Percentiles rank a stretch among this genome's conserved stretches.
phyloP scores from a whole-genome alignment of 2,329 filamentous ascomycete species.

The Ciborinia camelliae region DNA sequence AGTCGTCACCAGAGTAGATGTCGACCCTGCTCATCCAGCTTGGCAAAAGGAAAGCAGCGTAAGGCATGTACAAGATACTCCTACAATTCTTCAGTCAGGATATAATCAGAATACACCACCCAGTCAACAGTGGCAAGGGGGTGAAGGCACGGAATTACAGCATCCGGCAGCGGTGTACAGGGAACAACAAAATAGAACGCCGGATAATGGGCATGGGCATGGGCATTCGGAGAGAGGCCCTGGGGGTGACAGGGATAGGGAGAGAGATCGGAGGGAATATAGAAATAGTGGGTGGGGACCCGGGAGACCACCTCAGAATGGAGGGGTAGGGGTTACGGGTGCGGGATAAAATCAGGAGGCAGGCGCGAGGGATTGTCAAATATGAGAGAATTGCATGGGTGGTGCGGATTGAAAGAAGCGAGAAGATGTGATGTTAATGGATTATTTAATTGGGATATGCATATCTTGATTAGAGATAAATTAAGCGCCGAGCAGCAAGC shows the following conservation, averaged over 20 bases:
- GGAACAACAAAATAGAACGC: slow-evolving; percentile 34
- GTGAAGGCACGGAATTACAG: slow-evolving; percentile 30
- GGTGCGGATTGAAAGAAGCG: not conserved
- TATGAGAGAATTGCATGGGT: not conserved
- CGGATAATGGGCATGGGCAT: slow-evolving; percentile 33
- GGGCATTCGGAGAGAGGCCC: slow-evolving; percentile 20
- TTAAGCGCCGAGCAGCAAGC: not conserved
- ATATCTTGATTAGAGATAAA: slow-evolving; percentile 14
- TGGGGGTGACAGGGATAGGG: not conserved
- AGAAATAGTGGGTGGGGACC: slow-evolving; percentile 37
- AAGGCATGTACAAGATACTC: slow-evolving; percentile 66
- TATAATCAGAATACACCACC: slow-evolving; percentile 48
- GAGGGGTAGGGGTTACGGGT: slow-evolving; percentile 37
- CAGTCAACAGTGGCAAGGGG: slow-evolving; percentile 45
- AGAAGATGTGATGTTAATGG: not conserved
- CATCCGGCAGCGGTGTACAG: slow-evolving; percentile 28
- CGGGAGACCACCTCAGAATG: slow-evolving; percentile 35
- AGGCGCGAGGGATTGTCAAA: not conserved
- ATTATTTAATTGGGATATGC: slow-evolving; percentile 15
- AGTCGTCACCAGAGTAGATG: slow-evolving; percentile 70
- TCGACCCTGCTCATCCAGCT: slow-evolving; percentile 71
- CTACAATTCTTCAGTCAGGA: slow-evolving; percentile 35
- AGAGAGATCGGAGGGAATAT: slow-evolving; percentile 29
- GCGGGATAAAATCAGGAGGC: slow-evolving; percentile 26
- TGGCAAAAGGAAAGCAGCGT: slow-evolving; percentile 84